These are phyloP conservation scores for Kuraishia floccosa DNA, from an alignment of 805 yeast genomes.

Conservation along the genomic window DNA sequence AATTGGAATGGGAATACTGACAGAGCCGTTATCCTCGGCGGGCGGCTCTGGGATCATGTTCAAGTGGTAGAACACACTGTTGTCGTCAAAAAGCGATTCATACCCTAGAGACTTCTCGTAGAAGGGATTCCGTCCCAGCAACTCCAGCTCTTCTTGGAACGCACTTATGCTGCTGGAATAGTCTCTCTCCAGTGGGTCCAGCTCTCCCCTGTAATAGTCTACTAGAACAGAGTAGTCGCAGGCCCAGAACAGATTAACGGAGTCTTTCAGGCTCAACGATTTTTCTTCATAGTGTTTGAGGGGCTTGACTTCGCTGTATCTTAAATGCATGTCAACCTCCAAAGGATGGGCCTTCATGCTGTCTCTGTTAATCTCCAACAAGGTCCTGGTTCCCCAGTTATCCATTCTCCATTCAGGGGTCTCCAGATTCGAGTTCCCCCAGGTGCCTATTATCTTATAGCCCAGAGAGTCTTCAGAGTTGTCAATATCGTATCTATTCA, in stretches of 20 bases:
- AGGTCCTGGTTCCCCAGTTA: conserved; percentile 12
- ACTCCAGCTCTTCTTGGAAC: conserved; percentile 2
- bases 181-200: too few species aligned
- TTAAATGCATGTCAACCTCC: conserved; percentile 18
- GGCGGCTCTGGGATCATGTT: not conserved
- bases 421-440: conserved; percentile 16
- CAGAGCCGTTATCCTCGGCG: not conserved
- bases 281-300: not conserved
- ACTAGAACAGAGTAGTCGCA: conserved; percentile 1
- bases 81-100: conserved; percentile 2
- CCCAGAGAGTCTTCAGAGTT: conserved; percentile 1
- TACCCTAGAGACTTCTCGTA: conserved; percentile 1
- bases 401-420: conserved; percentile 15
- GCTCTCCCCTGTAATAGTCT: not conserved
- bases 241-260: conserved; percentile 2
- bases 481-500: conserved; percentile 16
- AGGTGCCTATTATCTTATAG: conserved; percentile 6
- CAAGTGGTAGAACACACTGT: conserved; percentile 5
- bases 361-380: conserved; percentile 6
- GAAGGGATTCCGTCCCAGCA: conserved; percentile 1
- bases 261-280: not conserved
- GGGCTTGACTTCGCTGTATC: conserved; percentile 6
- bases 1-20: not conserved
- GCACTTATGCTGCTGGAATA: too few species aligned
- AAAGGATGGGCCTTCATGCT: conserved; percentile 9